Evolutionary conservation across 2,329 filamentous ascomycete genomes (phyloP).

Genomic region (Pseudodiploospora longispora): DNA sequence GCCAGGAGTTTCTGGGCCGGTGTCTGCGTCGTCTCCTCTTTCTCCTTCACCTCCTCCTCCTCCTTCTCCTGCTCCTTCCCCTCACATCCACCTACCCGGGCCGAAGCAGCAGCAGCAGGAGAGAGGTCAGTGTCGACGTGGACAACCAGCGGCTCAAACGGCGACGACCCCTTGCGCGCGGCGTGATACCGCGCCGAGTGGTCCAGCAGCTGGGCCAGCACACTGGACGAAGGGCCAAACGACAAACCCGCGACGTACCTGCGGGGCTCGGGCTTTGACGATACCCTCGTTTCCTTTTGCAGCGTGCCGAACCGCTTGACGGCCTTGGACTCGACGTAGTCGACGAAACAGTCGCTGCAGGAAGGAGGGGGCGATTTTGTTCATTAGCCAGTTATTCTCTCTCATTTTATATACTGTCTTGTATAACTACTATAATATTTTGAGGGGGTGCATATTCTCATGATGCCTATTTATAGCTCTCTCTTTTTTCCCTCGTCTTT

Average conservation of each 20-base stretch:
- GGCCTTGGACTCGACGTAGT: slow-evolving; percentile 70
- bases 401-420: background rate
- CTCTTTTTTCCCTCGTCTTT: too few relatives aligned
- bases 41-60: too few relatives aligned
- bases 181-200: slow-evolving; percentile 59
- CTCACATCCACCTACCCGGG: background rate
- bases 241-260: slow-evolving; percentile 71
- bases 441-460: too few relatives aligned
- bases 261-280: slow-evolving; percentile 24
- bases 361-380: too few relatives aligned
- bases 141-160: slow-evolving; percentile 59
- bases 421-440: background rate
- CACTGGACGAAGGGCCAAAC: slow-evolving; percentile 71
- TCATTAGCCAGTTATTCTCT: background rate
- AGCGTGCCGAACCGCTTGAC: slow-evolving; percentile 59
- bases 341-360: slow-evolving; percentile 58
- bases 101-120: slow-evolving; percentile 8
- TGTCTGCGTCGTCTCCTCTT: background rate
- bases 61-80: too few relatives aligned
- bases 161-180: slow-evolving; percentile 52
- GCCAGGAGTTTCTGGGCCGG: slow-evolving; percentile 4
- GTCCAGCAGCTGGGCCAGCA: slow-evolving; percentile 68
- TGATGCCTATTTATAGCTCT: too few relatives aligned
- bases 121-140: slow-evolving; percentile 41
- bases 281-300: slow-evolving; percentile 33